Evolutionary conservation across 768 basidiomycete species (phyloP).

Genomic region (Auriculariales sp.): DNA sequence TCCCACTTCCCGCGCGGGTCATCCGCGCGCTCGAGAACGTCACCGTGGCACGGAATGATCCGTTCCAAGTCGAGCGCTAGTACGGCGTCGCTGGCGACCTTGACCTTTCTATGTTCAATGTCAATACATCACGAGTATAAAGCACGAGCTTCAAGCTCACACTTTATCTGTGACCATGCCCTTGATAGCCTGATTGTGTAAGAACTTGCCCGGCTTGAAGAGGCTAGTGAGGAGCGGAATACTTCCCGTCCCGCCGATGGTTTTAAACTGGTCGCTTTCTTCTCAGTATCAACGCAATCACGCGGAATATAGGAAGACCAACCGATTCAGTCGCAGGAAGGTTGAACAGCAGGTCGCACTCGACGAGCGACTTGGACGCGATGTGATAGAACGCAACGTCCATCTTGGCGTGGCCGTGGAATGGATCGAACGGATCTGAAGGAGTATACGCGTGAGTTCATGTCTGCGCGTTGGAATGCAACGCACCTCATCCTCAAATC

Average conservation of each 20-base stretch:
- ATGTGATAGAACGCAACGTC: slow-evolving; percentile 29
- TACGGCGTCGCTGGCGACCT: neutral
- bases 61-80: neutral
- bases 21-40: neutral
- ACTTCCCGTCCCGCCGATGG: neutral
- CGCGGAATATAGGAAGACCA: neutral
- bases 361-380: slow-evolving; percentile 22
- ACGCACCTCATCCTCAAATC: neutral
- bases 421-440: too few species aligned
- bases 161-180: neutral
- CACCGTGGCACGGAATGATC: neutral
- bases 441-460: slow-evolving; percentile 3
- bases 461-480: neutral
- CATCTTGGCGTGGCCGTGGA: slow-evolving; percentile 19
- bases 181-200: neutral
- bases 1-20: neutral
- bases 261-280: too few species aligned
- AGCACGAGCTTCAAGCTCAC: neutral
- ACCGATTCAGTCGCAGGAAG: slow-evolving; percentile 21
- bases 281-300: neutral
- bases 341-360: slow-evolving; percentile 31
- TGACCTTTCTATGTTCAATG: neutral
- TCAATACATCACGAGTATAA: too few species aligned
- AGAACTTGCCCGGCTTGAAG: neutral
- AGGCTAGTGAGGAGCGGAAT: neutral